A percentile compares a stretch with the other conserved stretches of the same genome.
Conservation (phyloP, 2,329 filamentous ascomycete species). For the Sarocladiaceae sp. region DNA sequence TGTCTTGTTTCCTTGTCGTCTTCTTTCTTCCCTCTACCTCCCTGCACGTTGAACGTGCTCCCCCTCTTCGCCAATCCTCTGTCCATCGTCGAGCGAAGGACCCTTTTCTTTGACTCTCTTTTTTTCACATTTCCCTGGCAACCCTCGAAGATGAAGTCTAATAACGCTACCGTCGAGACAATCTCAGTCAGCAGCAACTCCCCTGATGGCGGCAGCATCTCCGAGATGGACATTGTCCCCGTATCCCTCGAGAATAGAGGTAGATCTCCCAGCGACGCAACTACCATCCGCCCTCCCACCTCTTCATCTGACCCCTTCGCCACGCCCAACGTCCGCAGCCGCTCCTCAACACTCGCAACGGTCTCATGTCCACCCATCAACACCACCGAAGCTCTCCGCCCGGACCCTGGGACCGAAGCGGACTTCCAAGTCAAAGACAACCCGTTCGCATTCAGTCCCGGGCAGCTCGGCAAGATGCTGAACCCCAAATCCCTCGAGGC, state of each 20-base stretch:
- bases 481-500: slow-evolving; percentile 69
- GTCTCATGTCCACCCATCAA: slow-evolving; percentile 1
- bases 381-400: slow-evolving; percentile 42
- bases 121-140: background rate
- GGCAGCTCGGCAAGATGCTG: slow-evolving; percentile 66
- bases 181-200: background rate
- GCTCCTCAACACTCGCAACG: slow-evolving; percentile 3
- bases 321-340: background rate
- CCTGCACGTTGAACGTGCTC: slow-evolving; percentile 7
- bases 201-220: slow-evolving; percentile 1
- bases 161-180: background rate
- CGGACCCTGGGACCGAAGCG: slow-evolving; percentile 63
- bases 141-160: background rate
- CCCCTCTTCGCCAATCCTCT: background rate
- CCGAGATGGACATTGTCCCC: slow-evolving; percentile 1
- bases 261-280: slow-evolving; percentile 2
- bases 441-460: slow-evolving; percentile 64
- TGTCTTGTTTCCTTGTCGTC: background rate
- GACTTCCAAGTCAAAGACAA: slow-evolving; percentile 65
- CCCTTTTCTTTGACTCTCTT: background rate
- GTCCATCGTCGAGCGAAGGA: no score
- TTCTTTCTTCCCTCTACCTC: background rate
- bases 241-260: background rate
- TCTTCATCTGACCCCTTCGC: slow-evolving; percentile 2
- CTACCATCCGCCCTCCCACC: background rate